These are phyloP conservation scores for Chrysanthemum lavandulifolium DNA, from an alignment of 129 eudicot species.

Conservation along the genomic window DNA sequence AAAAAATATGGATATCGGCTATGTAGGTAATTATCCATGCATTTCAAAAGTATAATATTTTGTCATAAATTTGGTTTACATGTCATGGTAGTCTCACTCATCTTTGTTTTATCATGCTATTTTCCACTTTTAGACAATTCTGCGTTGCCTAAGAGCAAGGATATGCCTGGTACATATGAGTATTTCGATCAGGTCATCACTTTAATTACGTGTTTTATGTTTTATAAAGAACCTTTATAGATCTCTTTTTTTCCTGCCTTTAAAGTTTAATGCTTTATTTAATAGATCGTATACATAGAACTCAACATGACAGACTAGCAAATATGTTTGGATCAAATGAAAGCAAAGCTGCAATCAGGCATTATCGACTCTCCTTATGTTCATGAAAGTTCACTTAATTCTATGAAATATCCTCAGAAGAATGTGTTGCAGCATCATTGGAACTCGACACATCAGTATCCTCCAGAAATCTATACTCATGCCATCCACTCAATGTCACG, in stretches of 20 bases:
- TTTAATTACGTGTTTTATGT: background rate
- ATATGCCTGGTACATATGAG: constrained; percentile 59
- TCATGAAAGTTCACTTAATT: constrained; percentile 13
- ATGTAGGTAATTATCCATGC: background rate
- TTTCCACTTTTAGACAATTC: constrained; percentile 48
- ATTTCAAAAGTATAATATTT: background rate
- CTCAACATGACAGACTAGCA: constrained; percentile 45
- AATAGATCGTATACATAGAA: constrained; percentile 52
- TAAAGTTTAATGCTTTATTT: background rate
- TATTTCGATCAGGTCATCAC: constrained; percentile 56
- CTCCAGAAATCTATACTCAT: constrained; percentile 26
- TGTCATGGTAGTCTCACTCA: background rate
- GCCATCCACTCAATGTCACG: constrained; percentile 17
- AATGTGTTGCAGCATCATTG: constrained; percentile 18
- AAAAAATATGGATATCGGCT: background rate
- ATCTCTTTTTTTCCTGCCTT: background rate
- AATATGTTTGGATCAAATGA: constrained; percentile 56
- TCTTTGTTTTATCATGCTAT: constrained; percentile 7
- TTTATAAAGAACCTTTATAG: background rate
- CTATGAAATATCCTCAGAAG: constrained; percentile 23
- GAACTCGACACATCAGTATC: constrained; percentile 19
- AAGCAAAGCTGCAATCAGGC: constrained; percentile 27
- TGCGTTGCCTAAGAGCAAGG: constrained; percentile 63
- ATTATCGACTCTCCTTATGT: constrained; percentile 24
- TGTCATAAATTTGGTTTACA: background rate